Evolutionary conservation across 306 rosid species (phyloP), one percentile per base, ranked within the genome.

Genomic region (Cicer judaicum): DNA sequence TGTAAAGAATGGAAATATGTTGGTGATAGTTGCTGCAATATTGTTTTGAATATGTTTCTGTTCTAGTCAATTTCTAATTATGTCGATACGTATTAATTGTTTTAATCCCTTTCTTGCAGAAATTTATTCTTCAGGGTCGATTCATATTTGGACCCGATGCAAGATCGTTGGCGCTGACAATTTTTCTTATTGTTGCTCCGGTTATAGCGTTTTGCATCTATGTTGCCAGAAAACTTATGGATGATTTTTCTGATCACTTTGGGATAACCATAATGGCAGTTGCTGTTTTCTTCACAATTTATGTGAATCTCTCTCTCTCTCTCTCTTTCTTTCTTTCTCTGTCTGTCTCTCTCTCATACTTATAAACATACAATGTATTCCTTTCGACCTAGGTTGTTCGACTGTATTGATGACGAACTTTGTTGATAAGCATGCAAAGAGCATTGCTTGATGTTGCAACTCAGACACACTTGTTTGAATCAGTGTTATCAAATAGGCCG

Each of bases 81-180:
- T 64, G 36, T 14, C 19, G 38, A 71, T 65, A 40, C 76, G 46
- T 40, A 41, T 61, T 83, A 14, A 71, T 56, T 29, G 12, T 21
- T 79, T 24, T 59, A 43, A 29, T 46, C 76, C 76, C 44, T 78
- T 53, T 72, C 55, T 55, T 85, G 88, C 95, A 94, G 98, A 94
- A 88, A 79, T 94, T 94, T 80, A 86, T 91, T 44, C 91, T 91
- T 79, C 91, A 86, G 70, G 98, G 98, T n/a, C 89, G 91, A 84
- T 89, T 94, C 82, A 85, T 94, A 78, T 94, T 94, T 55, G 98
- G 98, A 75, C 98, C 98, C 4, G 98, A 94, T 88, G 97, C 88
- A 79, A 85, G 98, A 85, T 94, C 98, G 1, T 68, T 94, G 88
- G 86, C 77, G 52, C 82, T 94, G 84, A 94, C 98, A 5, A 84